Base-by-base conservation (phyloP, 192 early-diverging fungal species). In the Martensiomyces pterosporus region DNA sequence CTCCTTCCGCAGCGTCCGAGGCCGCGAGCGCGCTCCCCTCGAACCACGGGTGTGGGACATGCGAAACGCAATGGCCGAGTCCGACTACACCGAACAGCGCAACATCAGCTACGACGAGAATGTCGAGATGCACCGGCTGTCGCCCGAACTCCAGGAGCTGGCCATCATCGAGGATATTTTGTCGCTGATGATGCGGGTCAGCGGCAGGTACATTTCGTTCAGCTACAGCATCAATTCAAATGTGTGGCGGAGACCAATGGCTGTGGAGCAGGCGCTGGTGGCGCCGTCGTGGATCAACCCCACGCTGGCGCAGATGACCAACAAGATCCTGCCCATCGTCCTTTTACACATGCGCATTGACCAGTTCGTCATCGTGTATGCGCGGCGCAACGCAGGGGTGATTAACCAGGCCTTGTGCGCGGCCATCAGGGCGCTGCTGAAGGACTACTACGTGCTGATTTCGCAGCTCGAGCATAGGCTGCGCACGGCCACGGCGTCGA, bases 371-470 rank as follows among this genome's bases (percentile, higher is more conserved):
- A 76, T 82, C 18, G 62, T 76, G 0, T 87, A 89, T 48, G 80
- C 85, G 8, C 66, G 75, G 10, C 87, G 88, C 23, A 80, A 86
- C 22, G 90, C 87, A 40, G 96, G 96, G 3, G 81, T 84, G 12
- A 85, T 94, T 19, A 87, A 81, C 48, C 91, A 99, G 60, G 94
- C 96, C 0, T 80, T 99, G 1, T 87, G 85, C 49, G 88, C 91
- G 1, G 89, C 90, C 0, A 86, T 95, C 33, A 57, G 79, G 12
- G 71, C 43, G 18, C 50, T 98, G 24, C 45, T 89, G 23, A 88
- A 91, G 80, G 93, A 94, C 40, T 97, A 90, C 47, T 58, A 87
- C 12, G 64, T 86, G 13, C 55, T 94, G 15, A 80, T 99, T 12
- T 89, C 87, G 13, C 91, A 93, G 52, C 75, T 99, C 16, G 96